phyloP scores from a whole-genome alignment of 1,284 basidiomycete species.

The Athelia sp. region DNA sequence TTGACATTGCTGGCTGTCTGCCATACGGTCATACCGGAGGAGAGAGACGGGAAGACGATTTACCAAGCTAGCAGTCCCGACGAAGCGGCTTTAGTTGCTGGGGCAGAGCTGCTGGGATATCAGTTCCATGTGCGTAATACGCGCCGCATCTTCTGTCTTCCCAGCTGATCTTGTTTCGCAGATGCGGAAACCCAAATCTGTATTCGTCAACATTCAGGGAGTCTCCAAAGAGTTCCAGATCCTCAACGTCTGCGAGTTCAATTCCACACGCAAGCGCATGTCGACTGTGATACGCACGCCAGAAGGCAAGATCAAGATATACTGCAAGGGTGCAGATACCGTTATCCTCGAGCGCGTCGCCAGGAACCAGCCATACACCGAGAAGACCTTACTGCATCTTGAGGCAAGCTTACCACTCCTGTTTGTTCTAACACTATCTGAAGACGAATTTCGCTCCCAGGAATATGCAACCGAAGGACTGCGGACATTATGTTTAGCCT shows the following conservation, averaged over 20 bases:
- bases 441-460: constrained; percentile 30
- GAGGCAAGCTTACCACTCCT: constrained; percentile 52
- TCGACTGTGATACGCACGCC: constrained; percentile 88
- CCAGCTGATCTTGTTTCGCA: constrained; percentile 26
- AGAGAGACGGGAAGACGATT: constrained; percentile 76
- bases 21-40: constrained; percentile 98
- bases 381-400: constrained; percentile 85
- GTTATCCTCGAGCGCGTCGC: constrained; percentile 89
- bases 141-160: constrained; percentile 2
- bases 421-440: constrained; percentile 5
- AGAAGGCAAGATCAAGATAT: constrained; percentile 90
- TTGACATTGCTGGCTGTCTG: constrained; percentile 91
- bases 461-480: constrained; percentile 97
- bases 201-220: constrained; percentile 83
- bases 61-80: constrained; percentile 98
- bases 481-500: constrained; percentile 95
- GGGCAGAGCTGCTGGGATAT: constrained; percentile 90
- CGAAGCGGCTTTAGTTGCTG: constrained; percentile 93
- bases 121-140: constrained; percentile 77
- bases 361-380: constrained; percentile 80
- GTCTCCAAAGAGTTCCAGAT: constrained; percentile 81
- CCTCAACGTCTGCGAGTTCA: constrained; percentile 98
- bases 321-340: constrained; percentile 97
- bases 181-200: constrained; percentile 94
- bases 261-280: constrained; percentile 97